Conservation (phyloP, 306 rosid species). For the Lathyrus oleraceus region DNA sequence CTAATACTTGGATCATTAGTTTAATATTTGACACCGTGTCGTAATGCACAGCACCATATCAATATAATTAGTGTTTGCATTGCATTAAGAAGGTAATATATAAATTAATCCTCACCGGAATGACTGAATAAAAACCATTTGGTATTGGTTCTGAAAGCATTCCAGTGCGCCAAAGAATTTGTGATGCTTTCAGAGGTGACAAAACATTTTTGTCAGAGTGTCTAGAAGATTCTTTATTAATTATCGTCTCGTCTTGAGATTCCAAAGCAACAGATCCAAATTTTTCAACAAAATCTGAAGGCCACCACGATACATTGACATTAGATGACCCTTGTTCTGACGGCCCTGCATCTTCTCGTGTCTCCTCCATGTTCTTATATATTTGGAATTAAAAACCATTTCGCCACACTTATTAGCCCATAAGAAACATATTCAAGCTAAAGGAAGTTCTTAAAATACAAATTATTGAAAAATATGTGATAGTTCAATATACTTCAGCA, state of each 20-base stretch:
- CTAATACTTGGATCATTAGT: not conserved
- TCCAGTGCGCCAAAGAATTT: slow-evolving; percentile 88
- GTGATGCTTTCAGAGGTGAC: slow-evolving; percentile 82
- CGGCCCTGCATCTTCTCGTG: slow-evolving; percentile 79
- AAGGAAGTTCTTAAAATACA: slow-evolving; percentile 40
- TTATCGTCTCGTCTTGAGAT: slow-evolving; percentile 66
- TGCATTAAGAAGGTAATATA: slow-evolving; percentile 21
- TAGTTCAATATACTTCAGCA: slow-evolving; percentile 31
- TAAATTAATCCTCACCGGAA: slow-evolving; percentile 65
- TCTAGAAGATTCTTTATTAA: slow-evolving; percentile 57
- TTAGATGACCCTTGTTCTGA: slow-evolving; percentile 87
- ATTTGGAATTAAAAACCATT: slow-evolving; percentile 78
- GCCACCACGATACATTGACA: slow-evolving; percentile 84
- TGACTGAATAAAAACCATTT: slow-evolving; percentile 87
- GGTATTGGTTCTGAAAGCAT: slow-evolving; percentile 89
- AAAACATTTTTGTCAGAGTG: slow-evolving; percentile 56
- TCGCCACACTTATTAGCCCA: slow-evolving; percentile 72
- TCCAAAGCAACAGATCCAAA: slow-evolving; percentile 90
- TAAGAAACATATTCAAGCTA: slow-evolving; percentile 53
- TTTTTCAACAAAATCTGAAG: slow-evolving; percentile 81
- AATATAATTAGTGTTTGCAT: slow-evolving; percentile 23
- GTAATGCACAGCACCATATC: slow-evolving; percentile 10
- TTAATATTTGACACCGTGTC: not conserved
- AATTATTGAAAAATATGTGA: slow-evolving; percentile 34
- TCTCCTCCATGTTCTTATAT: slow-evolving; percentile 86